phyloP scores from a whole-genome alignment of 768 basidiomycete species.

The Xerocomus brunneocitrinus region DNA sequence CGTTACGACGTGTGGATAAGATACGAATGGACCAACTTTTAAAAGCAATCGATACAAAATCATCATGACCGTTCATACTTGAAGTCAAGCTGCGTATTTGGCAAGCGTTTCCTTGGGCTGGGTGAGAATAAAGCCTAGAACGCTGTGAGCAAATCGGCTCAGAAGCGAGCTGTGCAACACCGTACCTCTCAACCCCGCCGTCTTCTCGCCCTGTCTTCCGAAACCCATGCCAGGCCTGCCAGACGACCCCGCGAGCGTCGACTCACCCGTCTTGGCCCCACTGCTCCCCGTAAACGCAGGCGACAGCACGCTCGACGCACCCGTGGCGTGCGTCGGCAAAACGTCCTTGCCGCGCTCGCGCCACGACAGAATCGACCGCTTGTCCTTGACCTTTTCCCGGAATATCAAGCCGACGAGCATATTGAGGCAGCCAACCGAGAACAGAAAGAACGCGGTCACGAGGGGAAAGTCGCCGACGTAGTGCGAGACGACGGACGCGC shows the following conservation, averaged over 20 bases:
- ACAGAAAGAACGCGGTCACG: constrained; percentile 82
- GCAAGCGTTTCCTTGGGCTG: constrained; percentile 56
- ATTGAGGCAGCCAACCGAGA: constrained; percentile 79
- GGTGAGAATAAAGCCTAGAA: constrained; percentile 51
- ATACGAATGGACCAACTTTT: neutral
- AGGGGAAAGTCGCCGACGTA: constrained; percentile 80
- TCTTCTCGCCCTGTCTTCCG: constrained; percentile 77
- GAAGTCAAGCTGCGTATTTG: constrained; percentile 32
- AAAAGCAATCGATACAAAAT: constrained; percentile 1
- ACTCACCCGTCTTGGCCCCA: constrained; percentile 8
- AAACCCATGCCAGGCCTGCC: constrained; percentile 61
- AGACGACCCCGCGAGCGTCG: constrained; percentile 10
- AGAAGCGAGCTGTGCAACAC: neutral
- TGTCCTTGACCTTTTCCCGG: constrained; percentile 60
- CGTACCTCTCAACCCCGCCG: constrained; percentile 59
- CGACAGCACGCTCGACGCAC: constrained; percentile 11
- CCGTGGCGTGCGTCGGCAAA: constrained; percentile 41
- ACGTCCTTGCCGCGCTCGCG: constrained; percentile 52
- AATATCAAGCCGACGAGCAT: constrained; percentile 78
- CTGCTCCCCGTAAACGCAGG: constrained; percentile 5
- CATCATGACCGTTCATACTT: neutral
- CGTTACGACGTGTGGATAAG: constrained; percentile 3
- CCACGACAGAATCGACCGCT: constrained; percentile 67
- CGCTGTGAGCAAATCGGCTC: neutral
- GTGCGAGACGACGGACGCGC: constrained; percentile 69